These are phyloP conservation scores for Mortierella sp. DNA, from an alignment of 371 early-diverging fungal species.

Conservation along the genomic window DNA sequence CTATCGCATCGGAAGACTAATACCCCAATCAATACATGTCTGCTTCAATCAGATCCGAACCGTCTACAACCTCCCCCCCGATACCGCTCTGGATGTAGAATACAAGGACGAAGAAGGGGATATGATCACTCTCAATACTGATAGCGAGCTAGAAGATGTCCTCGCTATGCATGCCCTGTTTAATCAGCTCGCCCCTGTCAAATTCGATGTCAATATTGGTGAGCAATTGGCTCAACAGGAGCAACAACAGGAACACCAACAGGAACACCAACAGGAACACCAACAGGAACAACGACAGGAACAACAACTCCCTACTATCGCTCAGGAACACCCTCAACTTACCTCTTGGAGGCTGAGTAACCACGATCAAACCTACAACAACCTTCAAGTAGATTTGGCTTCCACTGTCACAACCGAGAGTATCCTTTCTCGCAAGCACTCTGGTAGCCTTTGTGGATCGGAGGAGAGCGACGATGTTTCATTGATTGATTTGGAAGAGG, in stretches of 20 bases:
- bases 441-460: slow-evolving; percentile 22
- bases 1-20: too few relatives aligned
- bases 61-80: slow-evolving; percentile 24
- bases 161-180: slow-evolving; percentile 45
- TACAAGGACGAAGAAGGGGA: slow-evolving; percentile 53
- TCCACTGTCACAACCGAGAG: slow-evolving; percentile 14
- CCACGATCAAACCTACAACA: slow-evolving; percentile 9
- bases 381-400: slow-evolving; percentile 3
- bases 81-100: slow-evolving; percentile 27
- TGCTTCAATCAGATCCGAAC: slow-evolving; percentile 34
- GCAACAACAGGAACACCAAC: background rate
- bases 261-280: too few relatives aligned
- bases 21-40: too few relatives aligned
- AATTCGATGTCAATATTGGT: slow-evolving; percentile 27
- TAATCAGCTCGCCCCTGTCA: slow-evolving; percentile 32
- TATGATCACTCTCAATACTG: slow-evolving; percentile 47
- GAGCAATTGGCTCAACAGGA: background rate
- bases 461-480: slow-evolving; percentile 46
- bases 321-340: slow-evolving; percentile 3
- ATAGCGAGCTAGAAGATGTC: slow-evolving; percentile 50
- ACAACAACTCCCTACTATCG: background rate
- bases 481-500: slow-evolving; percentile 37
- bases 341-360: slow-evolving; percentile 15
- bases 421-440: slow-evolving; percentile 2
- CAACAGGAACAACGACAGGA: too few relatives aligned